Base-by-base conservation (phyloP, 257 asterid species). In the Primulina eburnea region DNA sequence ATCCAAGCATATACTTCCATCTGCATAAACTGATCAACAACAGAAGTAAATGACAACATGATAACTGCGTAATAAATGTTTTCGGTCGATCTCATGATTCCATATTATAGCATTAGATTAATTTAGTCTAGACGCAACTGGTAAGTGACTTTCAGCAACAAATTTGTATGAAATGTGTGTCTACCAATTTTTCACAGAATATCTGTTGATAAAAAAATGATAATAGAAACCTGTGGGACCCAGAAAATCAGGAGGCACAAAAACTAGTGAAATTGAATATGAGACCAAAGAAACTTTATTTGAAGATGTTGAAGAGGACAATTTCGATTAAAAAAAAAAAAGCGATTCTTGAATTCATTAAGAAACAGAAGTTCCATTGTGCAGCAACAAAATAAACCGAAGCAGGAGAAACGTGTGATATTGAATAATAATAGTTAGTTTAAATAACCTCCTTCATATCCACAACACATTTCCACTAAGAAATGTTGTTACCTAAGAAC, bases 1-100 rank as follows among this genome's bases (percentile, higher is more conserved):
- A 76, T 91, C 96, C 87, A 91, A 73, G 86, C 97, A 91, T 69
- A 91, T 91, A 77, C 97, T 91, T 71, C 97, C 97, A 79, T 89
- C 97, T 40, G 97, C 97, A 82, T 91, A 91, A 80, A 91, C 97
- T 91, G 85, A 67, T 53, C 52, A 75, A 64, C 37, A 28, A 35
- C 29, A 75, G 61, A 63, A 28, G 18, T 3, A 58, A 73, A 52
- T 64, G 58, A 52, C 29, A 40, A 57, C 14, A 67, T 50, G 20
- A 5, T 50, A 17, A 50, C 20, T 16, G 57, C 8, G 8, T 50
- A 50, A 5, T 14, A 17, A 12, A 47, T 14, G 1, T 50, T 5
- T 17, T 2, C 24, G 0, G 20, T 16, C 8, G 16, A 50, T 50
- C 7, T 8, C 53, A 34, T 2, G 53, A 16, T 17, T 32, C 11